These are phyloP conservation scores for Clitocybe nebularis DNA, from an alignment of 1,284 basidiomycete genomes.

Conservation along the genomic window DNA sequence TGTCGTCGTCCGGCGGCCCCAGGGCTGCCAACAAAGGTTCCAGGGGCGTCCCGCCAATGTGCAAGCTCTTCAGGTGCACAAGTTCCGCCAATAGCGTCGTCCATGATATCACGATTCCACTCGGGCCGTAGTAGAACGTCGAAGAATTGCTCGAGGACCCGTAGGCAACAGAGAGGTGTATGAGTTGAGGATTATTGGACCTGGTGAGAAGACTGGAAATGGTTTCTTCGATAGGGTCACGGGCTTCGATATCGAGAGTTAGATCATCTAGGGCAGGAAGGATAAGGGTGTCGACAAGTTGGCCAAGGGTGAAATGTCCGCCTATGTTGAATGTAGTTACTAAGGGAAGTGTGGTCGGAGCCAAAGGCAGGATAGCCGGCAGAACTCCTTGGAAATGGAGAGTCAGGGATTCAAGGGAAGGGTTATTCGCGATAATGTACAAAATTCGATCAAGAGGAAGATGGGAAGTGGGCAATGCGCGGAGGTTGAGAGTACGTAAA, in stretches of 20 bases:
- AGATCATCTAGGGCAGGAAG: constrained; percentile 53
- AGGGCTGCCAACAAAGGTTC: constrained; percentile 57
- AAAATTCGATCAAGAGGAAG: constrained; percentile 63
- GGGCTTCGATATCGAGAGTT: constrained; percentile 61
- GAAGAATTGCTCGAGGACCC: constrained; percentile 37
- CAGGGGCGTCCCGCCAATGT: constrained; percentile 57
- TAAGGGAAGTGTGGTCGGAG: constrained; percentile 43
- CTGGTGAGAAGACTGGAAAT: constrained; percentile 55
- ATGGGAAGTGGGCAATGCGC: constrained; percentile 57
- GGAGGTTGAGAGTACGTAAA: constrained; percentile 54
- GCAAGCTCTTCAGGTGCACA: constrained; percentile 45
- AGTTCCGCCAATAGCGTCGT: constrained; percentile 29
- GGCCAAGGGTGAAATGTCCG: constrained; percentile 60
- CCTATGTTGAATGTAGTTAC: constrained; percentile 55
- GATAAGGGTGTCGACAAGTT: constrained; percentile 57
- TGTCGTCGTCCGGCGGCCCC: constrained; percentile 53
- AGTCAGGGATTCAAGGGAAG: constrained; percentile 48
- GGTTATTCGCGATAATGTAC: constrained; percentile 55
- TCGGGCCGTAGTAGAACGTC: constrained; percentile 38
- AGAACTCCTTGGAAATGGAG: constrained; percentile 58
- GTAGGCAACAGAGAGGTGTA: constrained; percentile 57
- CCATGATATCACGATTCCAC: constrained; percentile 35
- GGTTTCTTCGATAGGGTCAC: constrained; percentile 65
- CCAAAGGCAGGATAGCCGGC: constrained; percentile 57
- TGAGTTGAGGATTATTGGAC: constrained; percentile 51